These are phyloP conservation scores for Rutstroemia sydowiana DNA, from an alignment of 2,329 filamentous ascomycete genomes.

Conservation along the genomic window DNA sequence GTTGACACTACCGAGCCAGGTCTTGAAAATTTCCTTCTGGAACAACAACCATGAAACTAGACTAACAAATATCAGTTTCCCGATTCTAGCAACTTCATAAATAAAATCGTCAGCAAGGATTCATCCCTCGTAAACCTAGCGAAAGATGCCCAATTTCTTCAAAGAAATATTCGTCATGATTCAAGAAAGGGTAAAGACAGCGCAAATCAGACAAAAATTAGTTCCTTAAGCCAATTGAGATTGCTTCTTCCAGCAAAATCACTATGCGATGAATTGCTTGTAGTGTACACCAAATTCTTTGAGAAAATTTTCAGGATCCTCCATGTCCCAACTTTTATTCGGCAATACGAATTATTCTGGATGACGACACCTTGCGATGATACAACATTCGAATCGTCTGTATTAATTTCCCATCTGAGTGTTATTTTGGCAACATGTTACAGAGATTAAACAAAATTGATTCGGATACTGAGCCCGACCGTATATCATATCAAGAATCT, in stretches of 20 bases:
- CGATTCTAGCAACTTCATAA: conserved; percentile 6
- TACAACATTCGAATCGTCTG: conserved; percentile 2
- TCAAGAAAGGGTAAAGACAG: conserved; percentile 8
- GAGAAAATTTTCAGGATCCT: conserved; percentile 37
- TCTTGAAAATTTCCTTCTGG: background rate
- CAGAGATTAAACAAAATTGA: conserved; percentile 1
- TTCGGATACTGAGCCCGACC: conserved; percentile 2
- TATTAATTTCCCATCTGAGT: conserved; percentile 12
- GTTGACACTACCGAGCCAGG: conserved; percentile 4
- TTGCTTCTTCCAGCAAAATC: conserved; percentile 8
- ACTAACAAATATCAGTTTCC: conserved; percentile 5
- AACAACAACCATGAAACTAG: background rate
- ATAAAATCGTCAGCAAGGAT: conserved; percentile 2
- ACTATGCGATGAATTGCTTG: conserved; percentile 17
- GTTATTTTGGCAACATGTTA: conserved; percentile 11
- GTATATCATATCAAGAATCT: conserved; percentile 10
- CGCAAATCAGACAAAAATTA: background rate
- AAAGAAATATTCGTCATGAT: conserved; percentile 2
- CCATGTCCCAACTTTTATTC: conserved; percentile 37
- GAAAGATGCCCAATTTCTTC: conserved; percentile 12
- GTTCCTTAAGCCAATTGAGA: conserved; percentile 1
- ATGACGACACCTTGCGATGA: conserved; percentile 13
- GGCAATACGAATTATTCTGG: conserved; percentile 37
- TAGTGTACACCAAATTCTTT: conserved; percentile 35
- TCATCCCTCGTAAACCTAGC: background rate